Conservation (phyloP, 345 rosid genomes). For the Hibiscus mutabilis region DNA sequence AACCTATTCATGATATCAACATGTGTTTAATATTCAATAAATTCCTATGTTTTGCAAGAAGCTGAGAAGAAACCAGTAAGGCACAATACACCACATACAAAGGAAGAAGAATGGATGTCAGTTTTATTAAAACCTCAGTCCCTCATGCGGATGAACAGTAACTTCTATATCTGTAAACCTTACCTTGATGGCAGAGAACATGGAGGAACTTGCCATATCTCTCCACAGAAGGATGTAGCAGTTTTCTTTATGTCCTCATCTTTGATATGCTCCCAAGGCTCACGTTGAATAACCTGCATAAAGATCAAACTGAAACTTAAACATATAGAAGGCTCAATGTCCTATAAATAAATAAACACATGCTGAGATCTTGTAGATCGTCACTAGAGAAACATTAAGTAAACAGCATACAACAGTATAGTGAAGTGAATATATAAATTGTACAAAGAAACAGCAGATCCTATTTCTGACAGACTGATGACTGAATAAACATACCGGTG, state of each 20-base stretch:
- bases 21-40: background rate
- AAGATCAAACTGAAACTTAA: background rate
- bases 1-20: slow-evolving; percentile 34
- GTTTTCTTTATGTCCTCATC: slow-evolving; percentile 74
- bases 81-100: background rate
- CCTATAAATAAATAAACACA: slow-evolving; percentile 2
- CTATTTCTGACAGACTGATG: background rate
- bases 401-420: background rate
- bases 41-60: background rate
- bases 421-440: background rate
- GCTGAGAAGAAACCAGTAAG: background rate
- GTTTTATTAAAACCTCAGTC: background rate
- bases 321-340: slow-evolving; percentile 3
- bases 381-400: background rate
- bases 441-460: background rate
- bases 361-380: background rate
- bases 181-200: slow-evolving; percentile 99
- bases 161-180: background rate
- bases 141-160: background rate
- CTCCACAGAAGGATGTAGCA: slow-evolving; percentile 72
- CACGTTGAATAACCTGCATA: slow-evolving; percentile 80
- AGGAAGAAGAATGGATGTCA: background rate
- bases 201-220: slow-evolving; percentile 99
- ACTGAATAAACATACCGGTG: slow-evolving; percentile 52
- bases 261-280: slow-evolving; percentile 94